Base-by-base conservation (phyloP, 176 grass and related monocot genomes). In the Alopecurus myosuroides region DNA sequence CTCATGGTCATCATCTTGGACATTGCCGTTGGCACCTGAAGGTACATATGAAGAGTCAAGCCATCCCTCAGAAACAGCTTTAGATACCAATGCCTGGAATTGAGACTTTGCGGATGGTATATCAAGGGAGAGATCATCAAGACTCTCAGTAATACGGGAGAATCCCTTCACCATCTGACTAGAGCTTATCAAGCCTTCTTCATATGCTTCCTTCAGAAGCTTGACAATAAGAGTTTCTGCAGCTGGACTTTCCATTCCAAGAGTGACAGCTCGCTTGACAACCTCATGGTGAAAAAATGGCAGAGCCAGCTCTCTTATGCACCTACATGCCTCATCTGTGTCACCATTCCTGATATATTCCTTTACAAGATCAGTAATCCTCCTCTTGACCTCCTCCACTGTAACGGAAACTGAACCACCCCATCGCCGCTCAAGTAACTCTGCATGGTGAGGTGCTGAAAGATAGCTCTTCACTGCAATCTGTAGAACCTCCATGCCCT, bases 231-330 rank as follows among this genome's bases (percentile, higher is more conserved):
- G 76, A 63, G 76, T 77, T 91, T 98, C 92, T 86, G 88, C 86
- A 80, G 63, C 85, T 78, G 79, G 88, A 28, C 90, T 95, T 76
- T 98, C 95, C 95, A 98, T 98, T 70, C 82, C 93, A 81, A 98
- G 85, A 69, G 89, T 95, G 77, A 93, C 53, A 77, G 95, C 90
- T 55, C 95, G 71, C 82, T 98, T 98, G 57, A 98, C 93, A 11
- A 98, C 93, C 91, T 98, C 93, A 84, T 98, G 95, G 86, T 98
- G 95, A 76, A 95, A 98, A 92, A 98, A 98, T 31, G 95, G 89
- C 26, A 98, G 90, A 2, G 92, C 85, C 22, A 98, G 46, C 87
- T 98, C 95, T 88, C 95, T 95, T 53, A 98, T 98, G 89, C 95
- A 98, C 76, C 95, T 89, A 68, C 92, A 98, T 0, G 95, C 95